Percentiles rank a stretch among this genome's conserved stretches.
These are phyloP conservation scores for Pestalotiopsis sp. DNA, from an alignment of 2,329 filamentous ascomycete species.

Conservation along the genomic window DNA sequence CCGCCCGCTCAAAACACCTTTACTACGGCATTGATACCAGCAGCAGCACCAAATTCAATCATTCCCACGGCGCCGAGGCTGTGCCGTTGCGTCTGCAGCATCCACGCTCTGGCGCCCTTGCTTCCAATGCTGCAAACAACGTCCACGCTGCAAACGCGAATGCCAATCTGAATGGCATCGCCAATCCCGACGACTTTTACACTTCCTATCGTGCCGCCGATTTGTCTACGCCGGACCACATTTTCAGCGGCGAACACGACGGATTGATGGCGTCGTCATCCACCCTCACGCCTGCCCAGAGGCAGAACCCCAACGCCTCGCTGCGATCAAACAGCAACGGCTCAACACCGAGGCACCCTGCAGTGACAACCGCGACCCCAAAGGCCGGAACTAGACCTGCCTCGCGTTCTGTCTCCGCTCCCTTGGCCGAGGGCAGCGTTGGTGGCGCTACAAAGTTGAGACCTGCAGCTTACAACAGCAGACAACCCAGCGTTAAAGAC, in stretches of 20 bases:
- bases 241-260: conserved; percentile 19
- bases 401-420: conserved; percentile 59
- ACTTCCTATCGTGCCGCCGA: conserved; percentile 44
- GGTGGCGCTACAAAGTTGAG: conserved; percentile 32
- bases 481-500: conserved; percentile 76
- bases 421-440: conserved; percentile 48
- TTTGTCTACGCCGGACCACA: conserved; percentile 21
- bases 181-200: conserved; percentile 61
- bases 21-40: conserved; percentile 4
- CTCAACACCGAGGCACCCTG: conserved; percentile 50
- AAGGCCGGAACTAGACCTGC: conserved; percentile 44
- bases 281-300: conserved; percentile 37
- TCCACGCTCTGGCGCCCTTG: conserved; percentile 21
- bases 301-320: conserved; percentile 42
- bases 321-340: conserved; percentile 55
- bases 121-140: conserved; percentile 41
- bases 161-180: conserved; percentile 40
- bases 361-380: conserved; percentile 36
- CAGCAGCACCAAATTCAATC: conserved; percentile 26
- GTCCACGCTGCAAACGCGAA: conserved; percentile 41
- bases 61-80: conserved; percentile 12
- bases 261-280: conserved; percentile 32
- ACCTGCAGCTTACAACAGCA: conserved; percentile 31
- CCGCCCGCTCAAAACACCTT: background rate
- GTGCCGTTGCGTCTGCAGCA: conserved; percentile 19